Conservation (phyloP, 2,329 filamentous ascomycete species). For the Dothistroma pini region DNA sequence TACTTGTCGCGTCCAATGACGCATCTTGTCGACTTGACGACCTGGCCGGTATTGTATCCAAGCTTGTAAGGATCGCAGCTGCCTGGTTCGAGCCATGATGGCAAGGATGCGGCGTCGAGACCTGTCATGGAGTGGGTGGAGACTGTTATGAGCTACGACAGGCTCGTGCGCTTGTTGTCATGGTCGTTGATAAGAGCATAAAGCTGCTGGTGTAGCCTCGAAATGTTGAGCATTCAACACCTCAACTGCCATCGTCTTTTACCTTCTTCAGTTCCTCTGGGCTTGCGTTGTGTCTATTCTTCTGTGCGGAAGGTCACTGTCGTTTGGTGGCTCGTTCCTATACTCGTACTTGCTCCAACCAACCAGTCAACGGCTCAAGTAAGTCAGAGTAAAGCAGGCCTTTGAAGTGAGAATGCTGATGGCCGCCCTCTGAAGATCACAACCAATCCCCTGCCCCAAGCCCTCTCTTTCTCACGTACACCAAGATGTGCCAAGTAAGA, state of each 20-base stretch:
- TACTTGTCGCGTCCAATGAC: background rate
- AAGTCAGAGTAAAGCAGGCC: background rate
- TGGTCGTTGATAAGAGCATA: constrained; percentile 2
- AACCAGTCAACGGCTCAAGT: background rate
- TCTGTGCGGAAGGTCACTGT: constrained; percentile 8
- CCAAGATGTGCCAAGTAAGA: constrained; percentile 30
- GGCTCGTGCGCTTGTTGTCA: constrained; percentile 9
- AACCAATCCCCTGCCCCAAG: background rate
- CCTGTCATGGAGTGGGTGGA: constrained; percentile 11
- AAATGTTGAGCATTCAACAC: background rate
- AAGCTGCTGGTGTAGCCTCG: constrained; percentile 6
- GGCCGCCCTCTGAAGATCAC: background rate
- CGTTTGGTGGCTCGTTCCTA: constrained; percentile 10
- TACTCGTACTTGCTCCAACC: background rate
- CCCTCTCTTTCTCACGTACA: background rate
- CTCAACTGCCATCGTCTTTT: constrained; percentile 4
- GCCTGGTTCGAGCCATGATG: background rate
- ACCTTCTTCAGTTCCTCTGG: constrained; percentile 1
- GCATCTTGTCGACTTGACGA: background rate
- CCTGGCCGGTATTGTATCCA: background rate
- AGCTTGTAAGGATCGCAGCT: background rate
- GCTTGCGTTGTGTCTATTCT: constrained; percentile 13
- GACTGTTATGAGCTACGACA: constrained; percentile 18
- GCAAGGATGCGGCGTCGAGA: constrained; percentile 3
- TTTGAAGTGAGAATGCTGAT: background rate